Base-by-base conservation (phyloP, 73 alveolate species). In the Blepharisma japonicum region DNA sequence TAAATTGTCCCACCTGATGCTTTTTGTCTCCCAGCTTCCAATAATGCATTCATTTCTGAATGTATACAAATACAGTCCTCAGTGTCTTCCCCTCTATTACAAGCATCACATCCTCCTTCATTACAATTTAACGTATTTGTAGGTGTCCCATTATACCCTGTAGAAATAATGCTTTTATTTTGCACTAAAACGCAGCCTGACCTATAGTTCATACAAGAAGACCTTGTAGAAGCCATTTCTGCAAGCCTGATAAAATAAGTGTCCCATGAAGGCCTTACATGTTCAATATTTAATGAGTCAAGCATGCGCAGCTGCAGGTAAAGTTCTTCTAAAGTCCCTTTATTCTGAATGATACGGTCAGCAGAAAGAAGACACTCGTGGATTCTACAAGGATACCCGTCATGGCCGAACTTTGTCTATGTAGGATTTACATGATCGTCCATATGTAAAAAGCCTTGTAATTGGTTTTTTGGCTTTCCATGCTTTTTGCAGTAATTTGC, bases 141-240 rank as follows among this genome's bases (percentile, higher is more conserved):
- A 32, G 92, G 89, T 11, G 95, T 89, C 18, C 95, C 95, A 56
- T 89, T 89, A 71, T 89, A 89, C 8, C 95, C 95, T 6, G 95
- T 85, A 5, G 95, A 77, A 6, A 85, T 83, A 25, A 89, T 77
- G 32, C 86, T 76, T 42, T 61, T 56, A 48, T 89, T 86, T 14
- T 82, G 79, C 14, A 78, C 95, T 6, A 89, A 68, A 38, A 89
- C 67, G 6, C 91, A 87, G 20, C 95, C 95, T 8, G 50, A 80
- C 14, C 85, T 82, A 27, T 86, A 25, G 45, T 84, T 83, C 90
- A 89, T 81, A 78, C 95, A 89, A 61, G 82, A 80, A n/a, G 95
- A 89, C n/a, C 95, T 9, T 39, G 86, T 32, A 11, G 95, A 81
- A 0, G 90, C 89, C 51, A 89, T 50, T 46, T 84, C 90, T 5